A percentile compares a stretch with the other conserved stretches of the same genome.
These are phyloP conservation scores for Tilletia setariae DNA, from an alignment of 1,284 basidiomycete genomes.

Conservation along the genomic window DNA sequence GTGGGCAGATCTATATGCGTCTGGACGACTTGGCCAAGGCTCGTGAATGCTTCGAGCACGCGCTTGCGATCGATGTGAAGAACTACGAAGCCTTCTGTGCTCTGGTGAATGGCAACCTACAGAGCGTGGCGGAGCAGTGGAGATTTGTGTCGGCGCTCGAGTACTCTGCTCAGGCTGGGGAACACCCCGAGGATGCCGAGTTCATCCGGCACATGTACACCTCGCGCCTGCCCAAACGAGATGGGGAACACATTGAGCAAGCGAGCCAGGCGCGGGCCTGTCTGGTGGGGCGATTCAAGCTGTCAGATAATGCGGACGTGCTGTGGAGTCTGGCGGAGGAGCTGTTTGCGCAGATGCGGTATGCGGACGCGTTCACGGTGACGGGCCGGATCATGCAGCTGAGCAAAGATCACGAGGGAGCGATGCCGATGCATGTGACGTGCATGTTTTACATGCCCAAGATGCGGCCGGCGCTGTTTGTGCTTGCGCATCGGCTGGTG, in stretches of 20 bases:
- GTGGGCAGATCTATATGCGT: conserved; percentile 89
- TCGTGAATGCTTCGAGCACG: conserved; percentile 90
- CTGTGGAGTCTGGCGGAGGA: conserved; percentile 87
- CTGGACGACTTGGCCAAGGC: conserved; percentile 83
- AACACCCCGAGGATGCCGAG: conserved; percentile 52
- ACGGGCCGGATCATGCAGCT: conserved; percentile 59
- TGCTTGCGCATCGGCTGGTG: conserved; percentile 91
- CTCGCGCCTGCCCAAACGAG: conserved; percentile 76
- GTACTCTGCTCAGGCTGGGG: conserved; percentile 71
- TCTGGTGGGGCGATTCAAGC: conserved; percentile 59
- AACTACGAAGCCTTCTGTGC: conserved; percentile 95
- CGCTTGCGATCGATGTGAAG: conserved; percentile 88
- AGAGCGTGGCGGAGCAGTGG: conserved; percentile 66
- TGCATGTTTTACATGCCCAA: conserved; percentile 94
- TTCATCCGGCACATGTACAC: conserved; percentile 90
- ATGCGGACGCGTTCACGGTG: conserved; percentile 86
- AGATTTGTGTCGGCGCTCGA: conserved; percentile 82
- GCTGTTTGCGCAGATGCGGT: conserved; percentile 79
- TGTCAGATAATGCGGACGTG: conserved; percentile 87
- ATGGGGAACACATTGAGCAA: conserved; percentile 47
- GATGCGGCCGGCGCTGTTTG: conserved; percentile 85
- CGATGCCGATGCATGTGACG: conserved; percentile 85
- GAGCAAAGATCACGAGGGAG: conserved; percentile 37
- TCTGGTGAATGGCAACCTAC: conserved; percentile 74
- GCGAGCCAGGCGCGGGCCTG: conserved; percentile 19